Conservation (phyloP, 2,329 filamentous ascomycete genomes). For the Phyllosticta capitalensis region DNA sequence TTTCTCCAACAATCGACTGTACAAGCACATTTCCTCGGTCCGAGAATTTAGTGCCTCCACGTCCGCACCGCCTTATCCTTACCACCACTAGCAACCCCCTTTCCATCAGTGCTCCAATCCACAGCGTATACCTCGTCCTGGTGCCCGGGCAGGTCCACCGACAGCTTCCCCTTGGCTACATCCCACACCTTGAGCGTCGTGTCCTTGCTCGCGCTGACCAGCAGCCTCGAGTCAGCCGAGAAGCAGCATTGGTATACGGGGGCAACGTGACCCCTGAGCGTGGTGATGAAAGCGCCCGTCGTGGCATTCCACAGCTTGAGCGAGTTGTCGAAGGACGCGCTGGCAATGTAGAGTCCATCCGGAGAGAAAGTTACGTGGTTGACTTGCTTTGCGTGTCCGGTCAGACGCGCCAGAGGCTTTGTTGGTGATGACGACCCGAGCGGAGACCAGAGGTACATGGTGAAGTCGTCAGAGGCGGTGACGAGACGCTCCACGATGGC, state of each 20-base stretch:
- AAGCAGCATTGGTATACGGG: constrained; percentile 90
- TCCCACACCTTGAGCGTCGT: constrained; percentile 95
- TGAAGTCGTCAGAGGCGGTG: constrained; percentile 90
- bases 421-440: constrained; percentile 45
- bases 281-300: constrained; percentile 71
- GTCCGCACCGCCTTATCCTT: constrained; percentile 72
- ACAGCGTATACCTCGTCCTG: constrained; percentile 89
- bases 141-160: constrained; percentile 77
- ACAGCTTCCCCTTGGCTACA: constrained; percentile 72
- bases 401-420: constrained; percentile 77
- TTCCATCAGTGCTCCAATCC: constrained; percentile 89
- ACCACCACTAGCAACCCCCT: constrained; percentile 80
- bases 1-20: background rate
- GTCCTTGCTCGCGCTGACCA: constrained; percentile 84
- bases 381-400: constrained; percentile 95
- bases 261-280: constrained; percentile 78
- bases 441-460: constrained; percentile 92
- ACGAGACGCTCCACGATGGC: constrained; percentile 75
- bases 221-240: constrained; percentile 78
- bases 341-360: constrained; percentile 79
- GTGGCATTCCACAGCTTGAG: constrained; percentile 83
- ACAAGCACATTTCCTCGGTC: no score
- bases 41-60: constrained; percentile 55
- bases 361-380: constrained; percentile 94
- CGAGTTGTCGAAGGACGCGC: constrained; percentile 85